Conservation (phyloP, 495 filamentous ascomycete genomes). For the Penicillium verhagenii region DNA sequence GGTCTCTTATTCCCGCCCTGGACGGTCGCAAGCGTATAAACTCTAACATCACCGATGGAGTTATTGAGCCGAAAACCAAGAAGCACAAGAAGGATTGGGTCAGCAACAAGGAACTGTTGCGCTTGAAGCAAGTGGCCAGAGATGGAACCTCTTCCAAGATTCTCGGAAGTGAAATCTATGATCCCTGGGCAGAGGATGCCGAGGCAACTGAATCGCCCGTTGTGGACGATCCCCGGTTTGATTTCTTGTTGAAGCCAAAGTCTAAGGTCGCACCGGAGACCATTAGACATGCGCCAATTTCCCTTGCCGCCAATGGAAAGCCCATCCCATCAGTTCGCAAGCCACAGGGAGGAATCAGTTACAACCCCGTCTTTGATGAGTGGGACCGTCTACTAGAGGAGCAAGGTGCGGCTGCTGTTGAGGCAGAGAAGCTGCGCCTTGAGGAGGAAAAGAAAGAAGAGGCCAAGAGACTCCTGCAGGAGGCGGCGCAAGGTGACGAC, state of each 20-base stretch:
- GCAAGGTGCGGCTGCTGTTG: conserved; percentile 75
- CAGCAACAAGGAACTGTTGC: conserved; percentile 72
- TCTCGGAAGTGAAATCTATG: conserved; percentile 57
- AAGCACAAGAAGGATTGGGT: conserved; percentile 72
- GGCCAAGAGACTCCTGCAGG: conserved; percentile 47
- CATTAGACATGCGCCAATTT: conserved; percentile 71
- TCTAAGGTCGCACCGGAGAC: conserved; percentile 72
- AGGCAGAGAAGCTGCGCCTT: conserved; percentile 74
- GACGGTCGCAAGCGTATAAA: conserved; percentile 70
- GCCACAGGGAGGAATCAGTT: conserved; percentile 79
- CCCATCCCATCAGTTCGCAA: conserved; percentile 71
- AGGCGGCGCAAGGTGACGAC: conserved; percentile 64
- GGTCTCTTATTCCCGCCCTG: conserved; percentile 77
- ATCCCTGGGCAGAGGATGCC: conserved; percentile 69
- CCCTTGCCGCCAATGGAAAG: conserved; percentile 76
- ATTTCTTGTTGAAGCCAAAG: conserved; percentile 62
- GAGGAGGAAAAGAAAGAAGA: conserved; percentile 63
- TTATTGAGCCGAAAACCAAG: conserved; percentile 68
- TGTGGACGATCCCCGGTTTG: conserved; percentile 50
- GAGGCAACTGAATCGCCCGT: conserved; percentile 27
- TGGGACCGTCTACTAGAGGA: conserved; percentile 72
- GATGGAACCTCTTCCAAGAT: conserved; percentile 61
- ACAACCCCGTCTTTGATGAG: conserved; percentile 84
- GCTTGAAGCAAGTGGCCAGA: conserved; percentile 74
- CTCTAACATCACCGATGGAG: conserved; percentile 57